Percentiles rank a stretch among this genome's conserved stretches.
phyloP scores from a whole-genome alignment of 306 rosid genomes.

The Prunus padus region DNA sequence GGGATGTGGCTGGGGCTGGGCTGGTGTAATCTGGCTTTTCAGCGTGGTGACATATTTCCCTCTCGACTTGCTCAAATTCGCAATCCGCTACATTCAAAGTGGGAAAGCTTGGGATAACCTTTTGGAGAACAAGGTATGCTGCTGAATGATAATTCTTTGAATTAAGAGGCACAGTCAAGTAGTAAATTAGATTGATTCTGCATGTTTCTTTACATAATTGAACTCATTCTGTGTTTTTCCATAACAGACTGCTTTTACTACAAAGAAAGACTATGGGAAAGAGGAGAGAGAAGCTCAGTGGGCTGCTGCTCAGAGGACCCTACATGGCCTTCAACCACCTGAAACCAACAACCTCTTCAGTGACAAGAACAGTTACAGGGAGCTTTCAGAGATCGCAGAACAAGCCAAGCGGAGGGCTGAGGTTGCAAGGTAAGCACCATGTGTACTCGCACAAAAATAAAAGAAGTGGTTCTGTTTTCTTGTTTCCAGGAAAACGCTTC shows the following conservation, averaged over 20 bases:
- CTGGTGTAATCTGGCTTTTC: constrained; percentile 91
- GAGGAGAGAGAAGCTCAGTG: constrained; percentile 99
- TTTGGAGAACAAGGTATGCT: constrained; percentile 86
- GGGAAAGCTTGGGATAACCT: constrained; percentile 97
- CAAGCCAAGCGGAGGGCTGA: constrained; percentile 98
- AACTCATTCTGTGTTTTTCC: constrained; percentile 16
- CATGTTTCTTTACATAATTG: constrained; percentile 4
- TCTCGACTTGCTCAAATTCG: constrained; percentile 80
- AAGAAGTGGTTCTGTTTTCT: background rate
- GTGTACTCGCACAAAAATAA: background rate
- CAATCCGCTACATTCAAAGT: constrained; percentile 78
- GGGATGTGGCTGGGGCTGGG: constrained; percentile 99
- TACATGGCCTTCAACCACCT: constrained; percentile 97
- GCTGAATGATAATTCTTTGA: background rate
- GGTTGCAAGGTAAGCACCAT: constrained; percentile 78
- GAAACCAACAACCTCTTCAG: constrained; percentile 59
- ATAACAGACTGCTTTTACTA: constrained; percentile 91
- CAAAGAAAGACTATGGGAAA: constrained; percentile 98
- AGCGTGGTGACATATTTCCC: constrained; percentile 84
- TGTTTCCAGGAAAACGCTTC: background rate
- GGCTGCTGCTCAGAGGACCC: constrained; percentile 97
- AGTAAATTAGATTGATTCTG: background rate
- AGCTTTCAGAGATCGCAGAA: constrained; percentile 98
- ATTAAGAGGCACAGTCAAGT: constrained; percentile 3
- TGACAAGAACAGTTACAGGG: constrained; percentile 72